A percentile compares a stretch with the other conserved stretches of the same genome.
Conservation (phyloP, 2,329 filamentous ascomycete genomes). For the Fusarium globosum region DNA sequence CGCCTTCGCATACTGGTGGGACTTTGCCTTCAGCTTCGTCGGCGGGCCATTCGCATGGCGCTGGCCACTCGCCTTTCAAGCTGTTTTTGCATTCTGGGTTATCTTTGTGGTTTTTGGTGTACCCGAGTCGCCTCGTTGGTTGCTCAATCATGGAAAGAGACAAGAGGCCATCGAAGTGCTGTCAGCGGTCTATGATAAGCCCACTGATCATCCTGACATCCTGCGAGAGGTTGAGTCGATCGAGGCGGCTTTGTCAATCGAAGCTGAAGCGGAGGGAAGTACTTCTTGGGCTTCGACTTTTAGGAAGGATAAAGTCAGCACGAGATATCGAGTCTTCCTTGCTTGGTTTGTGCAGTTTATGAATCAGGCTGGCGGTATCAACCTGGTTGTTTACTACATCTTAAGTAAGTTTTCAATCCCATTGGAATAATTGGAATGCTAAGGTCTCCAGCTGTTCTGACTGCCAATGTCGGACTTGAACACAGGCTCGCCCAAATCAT, state of each 20-base stretch:
- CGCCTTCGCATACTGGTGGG: no score
- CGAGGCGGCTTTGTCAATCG: slow-evolving; percentile 54
- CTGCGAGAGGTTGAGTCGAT: slow-evolving; percentile 52
- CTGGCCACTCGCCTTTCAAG: no score
- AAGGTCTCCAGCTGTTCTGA: slow-evolving; percentile 31
- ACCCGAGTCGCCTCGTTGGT: slow-evolving; percentile 53
- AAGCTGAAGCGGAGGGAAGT: slow-evolving; percentile 45
- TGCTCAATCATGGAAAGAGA: slow-evolving; percentile 50
- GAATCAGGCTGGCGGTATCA: slow-evolving; percentile 61
- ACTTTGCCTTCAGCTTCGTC: no score
- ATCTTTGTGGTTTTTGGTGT: no score
- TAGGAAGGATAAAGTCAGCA: slow-evolving; percentile 32
- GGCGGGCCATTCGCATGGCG: no score
- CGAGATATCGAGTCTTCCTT: slow-evolving; percentile 26
- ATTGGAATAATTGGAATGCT: background rate
- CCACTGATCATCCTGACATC: slow-evolving; percentile 46
- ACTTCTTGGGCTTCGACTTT: slow-evolving; percentile 54
- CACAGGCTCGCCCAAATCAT: slow-evolving; percentile 47
- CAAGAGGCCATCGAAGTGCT: slow-evolving; percentile 52
- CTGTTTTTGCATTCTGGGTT: no score
- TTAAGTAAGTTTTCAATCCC: slow-evolving; percentile 34
- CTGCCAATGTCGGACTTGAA: slow-evolving; percentile 47
- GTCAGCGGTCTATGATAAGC: slow-evolving; percentile 54
- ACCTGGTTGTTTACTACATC: slow-evolving; percentile 55
- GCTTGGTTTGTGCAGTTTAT: slow-evolving; percentile 39